phyloP scores from a whole-genome alignment of 257 asterid species.

The Paraleonurus japonicus region DNA sequence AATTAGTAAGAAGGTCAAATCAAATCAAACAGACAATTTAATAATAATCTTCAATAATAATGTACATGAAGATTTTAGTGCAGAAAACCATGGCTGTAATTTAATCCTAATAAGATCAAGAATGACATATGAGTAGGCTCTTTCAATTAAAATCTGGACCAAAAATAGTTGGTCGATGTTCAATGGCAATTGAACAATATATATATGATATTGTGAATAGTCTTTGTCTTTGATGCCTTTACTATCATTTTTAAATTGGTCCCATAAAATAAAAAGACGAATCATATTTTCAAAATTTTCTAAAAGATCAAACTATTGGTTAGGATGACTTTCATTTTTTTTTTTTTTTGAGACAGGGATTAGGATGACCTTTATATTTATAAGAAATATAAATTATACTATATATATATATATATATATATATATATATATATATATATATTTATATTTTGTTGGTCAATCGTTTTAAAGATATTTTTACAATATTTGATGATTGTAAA shows the following conservation, averaged over 20 bases:
- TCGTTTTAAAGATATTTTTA: neutral
- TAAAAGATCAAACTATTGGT: neutral
- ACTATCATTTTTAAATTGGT: neutral
- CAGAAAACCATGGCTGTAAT: conserved; percentile 12
- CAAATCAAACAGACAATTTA: too few relatives aligned
- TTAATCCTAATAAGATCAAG: conserved; percentile 13
- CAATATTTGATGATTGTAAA: too few relatives aligned
- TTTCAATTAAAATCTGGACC: conserved; percentile 12
- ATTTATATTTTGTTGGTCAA: neutral
- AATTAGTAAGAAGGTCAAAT: too few relatives aligned
- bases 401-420: too few relatives aligned
- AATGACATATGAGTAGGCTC: conserved; percentile 12
- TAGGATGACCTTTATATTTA: too few relatives aligned
- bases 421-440: too few relatives aligned
- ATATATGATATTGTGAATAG: conserved; percentile 6
- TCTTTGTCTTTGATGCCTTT: conserved; percentile 15
- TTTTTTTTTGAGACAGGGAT: too few relatives aligned
- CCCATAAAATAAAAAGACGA: neutral
- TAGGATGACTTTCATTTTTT: neutral
- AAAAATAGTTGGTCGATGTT: neutral
- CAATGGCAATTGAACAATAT: conserved; percentile 23
- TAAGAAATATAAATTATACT: neutral
- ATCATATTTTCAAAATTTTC: neutral
- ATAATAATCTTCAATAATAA: neutral
- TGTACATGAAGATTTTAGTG: neutral